Evolutionary conservation across 148 eudicot genomes (phyloP).

Genomic region (Rhododendron simsii): DNA sequence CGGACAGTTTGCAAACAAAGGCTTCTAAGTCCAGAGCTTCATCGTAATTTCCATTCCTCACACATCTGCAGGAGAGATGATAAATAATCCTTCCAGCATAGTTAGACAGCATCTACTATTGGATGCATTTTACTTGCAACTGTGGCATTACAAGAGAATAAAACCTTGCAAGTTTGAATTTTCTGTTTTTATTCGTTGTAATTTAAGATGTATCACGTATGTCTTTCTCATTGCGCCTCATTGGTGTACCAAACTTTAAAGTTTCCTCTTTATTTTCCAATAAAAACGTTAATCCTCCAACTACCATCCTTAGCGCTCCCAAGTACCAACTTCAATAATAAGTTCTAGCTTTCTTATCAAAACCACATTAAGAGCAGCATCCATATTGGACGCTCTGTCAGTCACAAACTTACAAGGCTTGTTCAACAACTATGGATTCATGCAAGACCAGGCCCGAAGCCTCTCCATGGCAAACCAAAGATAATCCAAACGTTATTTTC

Average conservation of each 20-base stretch:
- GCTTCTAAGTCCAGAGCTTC: conserved; percentile 98
- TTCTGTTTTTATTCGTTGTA: not conserved
- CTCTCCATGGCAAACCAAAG: not conserved
- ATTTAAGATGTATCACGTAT: not conserved
- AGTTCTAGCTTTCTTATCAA: not conserved
- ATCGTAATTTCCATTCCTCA: conserved; percentile 96
- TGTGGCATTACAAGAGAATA: not conserved
- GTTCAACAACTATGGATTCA: not conserved
- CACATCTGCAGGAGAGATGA: conserved; percentile 53
- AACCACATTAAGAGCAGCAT: not conserved
- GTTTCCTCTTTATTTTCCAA: not conserved
- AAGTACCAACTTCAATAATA: not conserved
- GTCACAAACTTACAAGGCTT: not conserved
- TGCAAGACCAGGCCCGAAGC: not conserved
- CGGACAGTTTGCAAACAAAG: conserved; percentile 80
- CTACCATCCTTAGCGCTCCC: not conserved
- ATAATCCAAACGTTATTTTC: not conserved
- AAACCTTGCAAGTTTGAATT: not conserved
- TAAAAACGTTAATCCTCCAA: not conserved
- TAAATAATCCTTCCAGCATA: not conserved
- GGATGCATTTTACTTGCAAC: not conserved
- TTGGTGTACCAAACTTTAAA: not conserved
- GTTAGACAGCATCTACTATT: not conserved
- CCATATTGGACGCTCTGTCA: too few relatives aligned
- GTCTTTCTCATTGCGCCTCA: not conserved